A percentile compares a stretch with the other conserved stretches of the same genome.
phyloP scores from a whole-genome alignment of 148 eudicot species.

The Camellia japonica region DNA sequence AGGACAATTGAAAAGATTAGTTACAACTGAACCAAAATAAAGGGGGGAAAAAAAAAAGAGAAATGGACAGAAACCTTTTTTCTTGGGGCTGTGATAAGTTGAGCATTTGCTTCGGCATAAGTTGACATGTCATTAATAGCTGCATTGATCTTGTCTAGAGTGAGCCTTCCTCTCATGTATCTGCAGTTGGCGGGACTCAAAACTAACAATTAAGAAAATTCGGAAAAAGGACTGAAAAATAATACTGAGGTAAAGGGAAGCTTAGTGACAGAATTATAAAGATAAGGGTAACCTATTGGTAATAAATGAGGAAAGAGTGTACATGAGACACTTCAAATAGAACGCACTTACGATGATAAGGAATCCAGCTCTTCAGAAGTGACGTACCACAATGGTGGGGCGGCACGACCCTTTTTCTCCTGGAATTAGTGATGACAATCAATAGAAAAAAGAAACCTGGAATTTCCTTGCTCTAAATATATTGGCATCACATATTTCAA shows the following conservation, averaged over 20 bases:
- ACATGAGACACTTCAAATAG: slow-evolving; percentile 1
- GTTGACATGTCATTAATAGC: slow-evolving; percentile 78
- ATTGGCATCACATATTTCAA: neutral
- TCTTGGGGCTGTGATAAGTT: slow-evolving; percentile 76
- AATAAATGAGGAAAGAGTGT: neutral
- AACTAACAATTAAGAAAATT: slow-evolving; percentile 2
- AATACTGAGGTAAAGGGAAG: neutral
- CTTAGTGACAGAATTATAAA: slow-evolving; percentile 3
- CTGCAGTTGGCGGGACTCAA: slow-evolving; percentile 34
- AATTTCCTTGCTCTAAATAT: neutral
- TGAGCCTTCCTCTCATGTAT: slow-evolving; percentile 92
- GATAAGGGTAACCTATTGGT: neutral
- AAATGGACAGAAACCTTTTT: slow-evolving; percentile 58
- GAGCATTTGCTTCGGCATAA: slow-evolving; percentile 86
- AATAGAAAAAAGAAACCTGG: neutral
- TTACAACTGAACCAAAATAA: slow-evolving; percentile 12
- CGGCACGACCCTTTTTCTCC: slow-evolving; percentile 80
- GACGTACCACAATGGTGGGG: slow-evolving; percentile 82
- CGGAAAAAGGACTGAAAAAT: neutral
- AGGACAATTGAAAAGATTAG: slow-evolving; percentile 18
- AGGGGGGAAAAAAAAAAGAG: neutral
- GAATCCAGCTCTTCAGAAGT: slow-evolving; percentile 72
- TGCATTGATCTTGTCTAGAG: slow-evolving; percentile 86
- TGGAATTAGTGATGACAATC: slow-evolving; percentile 20
- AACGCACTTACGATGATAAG: slow-evolving; percentile 64